Evolutionary conservation across 2,329 filamentous ascomycete genomes (phyloP).

Genomic region (Camptophora hylomeconis): DNA sequence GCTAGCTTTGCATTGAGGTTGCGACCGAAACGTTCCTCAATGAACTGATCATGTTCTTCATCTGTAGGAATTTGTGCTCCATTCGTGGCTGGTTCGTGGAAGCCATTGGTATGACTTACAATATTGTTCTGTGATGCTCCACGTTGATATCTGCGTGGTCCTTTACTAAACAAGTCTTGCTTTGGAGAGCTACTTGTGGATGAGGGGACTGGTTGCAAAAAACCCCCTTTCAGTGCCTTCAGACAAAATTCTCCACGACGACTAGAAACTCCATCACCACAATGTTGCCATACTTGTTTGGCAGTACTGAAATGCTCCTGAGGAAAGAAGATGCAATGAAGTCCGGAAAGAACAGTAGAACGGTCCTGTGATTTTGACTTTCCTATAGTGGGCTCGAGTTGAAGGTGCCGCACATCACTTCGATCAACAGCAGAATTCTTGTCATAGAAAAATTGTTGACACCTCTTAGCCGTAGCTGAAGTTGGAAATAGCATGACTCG

Average conservation of each 20-base stretch:
- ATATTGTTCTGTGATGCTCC: slow-evolving; percentile 38
- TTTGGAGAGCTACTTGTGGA: slow-evolving; percentile 15
- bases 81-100: slow-evolving; percentile 12
- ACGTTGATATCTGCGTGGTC: slow-evolving; percentile 69
- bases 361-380: slow-evolving; percentile 35
- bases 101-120: slow-evolving; percentile 22
- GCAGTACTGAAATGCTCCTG: slow-evolving; percentile 54
- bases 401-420: slow-evolving; percentile 41
- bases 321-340: slow-evolving; percentile 62
- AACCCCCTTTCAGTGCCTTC: slow-evolving; percentile 55
- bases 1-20: slow-evolving; percentile 74
- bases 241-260: slow-evolving; percentile 84
- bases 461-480: slow-evolving; percentile 53
- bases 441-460: slow-evolving; percentile 56
- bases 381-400: slow-evolving; percentile 49
- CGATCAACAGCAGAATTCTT: slow-evolving; percentile 41
- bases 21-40: slow-evolving; percentile 87
- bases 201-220: slow-evolving; percentile 33
- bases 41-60: slow-evolving; percentile 63
- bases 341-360: slow-evolving; percentile 37
- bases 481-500: slow-evolving; percentile 73
- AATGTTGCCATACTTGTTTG: slow-evolving; percentile 97
- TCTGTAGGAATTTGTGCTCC: slow-evolving; percentile 23
- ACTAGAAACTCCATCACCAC: slow-evolving; percentile 83
- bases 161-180: slow-evolving; percentile 41